Percentiles rank a stretch among this genome's conserved stretches.
phyloP scores from a whole-genome alignment of 2,329 filamentous ascomycete species.

The Talaromyces sp. region DNA sequence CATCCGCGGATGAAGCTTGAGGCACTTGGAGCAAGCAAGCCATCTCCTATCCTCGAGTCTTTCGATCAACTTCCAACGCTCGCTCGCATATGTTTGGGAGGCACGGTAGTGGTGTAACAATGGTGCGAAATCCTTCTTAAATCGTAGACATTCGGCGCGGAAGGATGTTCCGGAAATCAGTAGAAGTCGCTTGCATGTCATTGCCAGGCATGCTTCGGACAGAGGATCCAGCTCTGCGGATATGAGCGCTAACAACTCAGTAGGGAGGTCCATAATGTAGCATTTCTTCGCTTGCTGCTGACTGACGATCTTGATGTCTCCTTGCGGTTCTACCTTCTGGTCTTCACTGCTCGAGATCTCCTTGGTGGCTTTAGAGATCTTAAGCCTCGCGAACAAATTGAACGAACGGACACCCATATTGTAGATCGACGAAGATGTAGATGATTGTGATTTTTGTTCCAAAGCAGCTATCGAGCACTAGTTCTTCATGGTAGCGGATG shows the following conservation, averaged over 20 bases:
- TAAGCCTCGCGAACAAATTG: slow-evolving; percentile 29
- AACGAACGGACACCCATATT: slow-evolving; percentile 12
- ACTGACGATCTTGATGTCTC: slow-evolving; percentile 14
- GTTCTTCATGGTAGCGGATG: background rate
- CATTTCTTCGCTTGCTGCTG: slow-evolving; percentile 23
- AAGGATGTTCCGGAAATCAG: slow-evolving; percentile 32
- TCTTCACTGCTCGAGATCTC: slow-evolving; percentile 23
- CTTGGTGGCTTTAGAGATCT: slow-evolving; percentile 21
- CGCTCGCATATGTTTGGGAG: slow-evolving; percentile 34
- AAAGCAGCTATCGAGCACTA: background rate
- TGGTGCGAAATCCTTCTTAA: slow-evolving; percentile 38
- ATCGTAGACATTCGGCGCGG: slow-evolving; percentile 33
- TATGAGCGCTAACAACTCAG: slow-evolving; percentile 37
- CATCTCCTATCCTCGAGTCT: slow-evolving; percentile 35
- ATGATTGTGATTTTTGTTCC: background rate
- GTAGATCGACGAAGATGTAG: background rate
- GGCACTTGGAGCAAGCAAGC: slow-evolving; percentile 36
- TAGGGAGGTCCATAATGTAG: slow-evolving; percentile 36
- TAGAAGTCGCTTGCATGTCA: slow-evolving; percentile 38
- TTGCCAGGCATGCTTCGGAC: slow-evolving; percentile 36
- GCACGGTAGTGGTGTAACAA: slow-evolving; percentile 40
- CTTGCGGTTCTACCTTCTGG: slow-evolving; percentile 15
- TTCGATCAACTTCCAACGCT: slow-evolving; percentile 37
- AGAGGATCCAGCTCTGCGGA: slow-evolving; percentile 34
- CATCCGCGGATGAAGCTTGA: slow-evolving; percentile 37